These are phyloP conservation scores for Raphanus raphanistrum DNA, from an alignment of 345 rosid species.

Conservation along the genomic window DNA sequence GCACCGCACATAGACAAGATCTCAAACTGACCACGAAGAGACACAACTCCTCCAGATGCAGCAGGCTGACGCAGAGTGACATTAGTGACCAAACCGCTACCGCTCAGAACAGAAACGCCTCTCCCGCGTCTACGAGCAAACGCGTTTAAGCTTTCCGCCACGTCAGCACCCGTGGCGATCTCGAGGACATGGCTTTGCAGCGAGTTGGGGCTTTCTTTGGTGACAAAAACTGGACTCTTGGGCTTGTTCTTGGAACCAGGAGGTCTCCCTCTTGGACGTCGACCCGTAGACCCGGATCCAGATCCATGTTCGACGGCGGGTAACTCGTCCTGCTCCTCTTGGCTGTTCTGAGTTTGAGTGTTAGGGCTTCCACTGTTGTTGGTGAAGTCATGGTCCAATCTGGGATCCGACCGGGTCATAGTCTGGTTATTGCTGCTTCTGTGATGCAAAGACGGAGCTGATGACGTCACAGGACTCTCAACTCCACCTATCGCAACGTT, in stretches of 20 bases:
- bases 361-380: constrained; percentile 43
- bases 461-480: constrained; percentile 47
- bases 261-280: constrained; percentile 85
- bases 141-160: constrained; percentile 59
- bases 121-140: constrained; percentile 68
- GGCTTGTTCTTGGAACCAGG: constrained; percentile 89
- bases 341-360: constrained; percentile 40
- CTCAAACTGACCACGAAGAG: constrained; percentile 87
- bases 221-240: constrained; percentile 65
- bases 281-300: constrained; percentile 50
- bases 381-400: constrained; percentile 62
- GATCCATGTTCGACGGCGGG: constrained; percentile 30
- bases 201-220: constrained; percentile 88
- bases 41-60: constrained; percentile 67
- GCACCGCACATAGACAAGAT: constrained; percentile 80
- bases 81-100: constrained; percentile 73
- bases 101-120: constrained; percentile 80
- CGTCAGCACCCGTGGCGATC: constrained; percentile 73
- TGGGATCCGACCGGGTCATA: constrained; percentile 45
- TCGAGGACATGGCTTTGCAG: constrained; percentile 89
- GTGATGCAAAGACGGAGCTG: constrained; percentile 52
- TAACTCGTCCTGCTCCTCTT: constrained; percentile 54
- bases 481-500: constrained; percentile 66
- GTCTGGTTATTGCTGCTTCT: constrained; percentile 45
- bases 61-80: constrained; percentile 83